phyloP scores from a whole-genome alignment of 495 filamentous ascomycete genomes.

The Talaromyces stipitatus region DNA sequence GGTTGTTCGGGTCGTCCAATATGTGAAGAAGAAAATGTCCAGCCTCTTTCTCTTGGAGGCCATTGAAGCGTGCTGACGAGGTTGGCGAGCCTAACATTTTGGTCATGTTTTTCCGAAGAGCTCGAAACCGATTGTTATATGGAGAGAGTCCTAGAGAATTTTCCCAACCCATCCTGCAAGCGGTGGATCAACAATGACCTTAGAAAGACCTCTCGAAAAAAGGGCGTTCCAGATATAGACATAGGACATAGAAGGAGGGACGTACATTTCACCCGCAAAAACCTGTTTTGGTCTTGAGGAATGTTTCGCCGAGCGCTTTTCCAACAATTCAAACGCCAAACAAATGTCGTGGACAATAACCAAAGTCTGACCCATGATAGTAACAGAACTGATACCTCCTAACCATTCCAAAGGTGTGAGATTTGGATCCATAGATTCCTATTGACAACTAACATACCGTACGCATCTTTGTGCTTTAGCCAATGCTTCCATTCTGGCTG shows the following conservation, averaged over 20 bases:
- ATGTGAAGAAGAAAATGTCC: constrained; percentile 35
- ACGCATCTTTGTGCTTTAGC: constrained; percentile 43
- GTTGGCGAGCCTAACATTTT: constrained; percentile 25
- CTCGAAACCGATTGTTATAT: constrained; percentile 29
- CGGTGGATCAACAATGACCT: not conserved
- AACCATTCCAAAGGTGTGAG: not conserved
- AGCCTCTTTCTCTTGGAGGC: constrained; percentile 30
- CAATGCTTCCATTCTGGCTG: constrained; percentile 39
- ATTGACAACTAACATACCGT: constrained; percentile 19
- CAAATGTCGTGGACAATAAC: constrained; percentile 39
- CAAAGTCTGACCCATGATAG: constrained; percentile 37
- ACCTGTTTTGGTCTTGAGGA: constrained; percentile 31
- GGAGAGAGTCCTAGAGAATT: constrained; percentile 22
- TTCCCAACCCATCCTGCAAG: constrained; percentile 20
- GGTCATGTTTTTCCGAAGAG: constrained; percentile 32
- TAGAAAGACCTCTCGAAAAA: not conserved
- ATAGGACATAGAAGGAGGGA: not conserved
- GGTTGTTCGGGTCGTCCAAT: constrained; percentile 24
- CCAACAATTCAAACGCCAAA: constrained; percentile 35
- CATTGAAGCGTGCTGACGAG: constrained; percentile 23
- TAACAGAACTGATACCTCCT: constrained; percentile 47
- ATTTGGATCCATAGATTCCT: not conserved
- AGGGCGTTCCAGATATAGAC: not conserved
- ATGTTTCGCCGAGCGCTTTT: constrained; percentile 35
- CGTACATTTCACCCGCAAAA: constrained; percentile 36